Evolutionary conservation across 176 grass and related monocot genomes (phyloP).

Genomic region (Oryza australiensis): DNA sequence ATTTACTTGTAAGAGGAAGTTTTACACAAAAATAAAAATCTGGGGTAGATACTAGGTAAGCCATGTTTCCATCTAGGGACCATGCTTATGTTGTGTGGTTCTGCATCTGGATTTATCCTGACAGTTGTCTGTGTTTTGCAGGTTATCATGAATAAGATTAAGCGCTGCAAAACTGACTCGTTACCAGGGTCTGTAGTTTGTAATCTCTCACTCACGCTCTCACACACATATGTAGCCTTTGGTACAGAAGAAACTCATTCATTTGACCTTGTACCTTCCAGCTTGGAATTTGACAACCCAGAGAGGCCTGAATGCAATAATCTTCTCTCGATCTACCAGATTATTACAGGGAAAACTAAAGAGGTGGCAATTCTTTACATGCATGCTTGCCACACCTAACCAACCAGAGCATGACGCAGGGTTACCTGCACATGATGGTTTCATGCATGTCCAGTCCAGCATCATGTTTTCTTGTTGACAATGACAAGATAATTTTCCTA

Average conservation of each 20-base stretch:
- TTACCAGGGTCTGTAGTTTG: slow-evolving; percentile 65
- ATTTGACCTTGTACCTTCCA: slow-evolving; percentile 41
- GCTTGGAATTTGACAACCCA: slow-evolving; percentile 86
- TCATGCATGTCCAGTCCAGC: neutral
- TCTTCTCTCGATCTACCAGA: slow-evolving; percentile 91
- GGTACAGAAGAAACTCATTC: neutral
- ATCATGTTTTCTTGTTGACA: neutral
- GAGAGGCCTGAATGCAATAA: slow-evolving; percentile 97
- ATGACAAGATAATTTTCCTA: slow-evolving; percentile 6
- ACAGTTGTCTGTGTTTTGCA: slow-evolving; percentile 43
- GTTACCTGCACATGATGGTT: slow-evolving; percentile 16
- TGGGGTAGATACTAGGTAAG: neutral
- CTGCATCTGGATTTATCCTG: slow-evolving; percentile 24
- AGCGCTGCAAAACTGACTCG: slow-evolving; percentile 94
- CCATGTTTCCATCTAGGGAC: neutral
- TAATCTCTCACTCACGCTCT: neutral
- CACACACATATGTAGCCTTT: neutral
- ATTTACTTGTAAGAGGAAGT: neutral
- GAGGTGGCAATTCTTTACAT: slow-evolving; percentile 56
- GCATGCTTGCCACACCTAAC: neutral
- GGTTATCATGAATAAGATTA: slow-evolving; percentile 94
- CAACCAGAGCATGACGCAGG: slow-evolving; percentile 6
- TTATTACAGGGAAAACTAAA: slow-evolving; percentile 86
- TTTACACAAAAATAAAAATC: neutral
- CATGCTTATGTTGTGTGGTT: slow-evolving; percentile 4